These are phyloP conservation scores for Starmerella sp. DNA, from an alignment of 805 yeast genomes.

Conservation along the genomic window DNA sequence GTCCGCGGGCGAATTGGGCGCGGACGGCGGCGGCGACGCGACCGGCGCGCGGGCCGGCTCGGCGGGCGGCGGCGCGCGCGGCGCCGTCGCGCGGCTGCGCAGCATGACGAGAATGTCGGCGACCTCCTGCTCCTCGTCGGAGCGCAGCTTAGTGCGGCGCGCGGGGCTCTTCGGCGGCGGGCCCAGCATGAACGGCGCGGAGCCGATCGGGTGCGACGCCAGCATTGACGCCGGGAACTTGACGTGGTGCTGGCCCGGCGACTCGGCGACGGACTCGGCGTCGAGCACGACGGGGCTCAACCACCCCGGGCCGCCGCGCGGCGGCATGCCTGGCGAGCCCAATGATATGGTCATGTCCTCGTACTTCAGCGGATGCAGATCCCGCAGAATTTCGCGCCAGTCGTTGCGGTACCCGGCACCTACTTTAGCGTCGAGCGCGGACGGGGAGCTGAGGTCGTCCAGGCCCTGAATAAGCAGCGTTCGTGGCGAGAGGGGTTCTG, in stretches of 20 bases:
- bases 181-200: not conserved
- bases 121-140: conserved; percentile 1
- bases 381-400: conserved; percentile 1
- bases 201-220: not conserved
- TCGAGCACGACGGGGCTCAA: not conserved
- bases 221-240: not conserved
- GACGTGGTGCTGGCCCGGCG: not conserved
- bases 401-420: not conserved
- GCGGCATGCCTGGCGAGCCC: not conserved
- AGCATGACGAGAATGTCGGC: conserved; percentile 3
- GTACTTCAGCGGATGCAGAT: not conserved
- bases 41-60: too few species aligned
- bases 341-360: not conserved
- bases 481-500: conserved; percentile 5
- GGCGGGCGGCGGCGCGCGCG: not conserved
- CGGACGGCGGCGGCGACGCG: not conserved
- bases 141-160: not conserved
- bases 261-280: not conserved
- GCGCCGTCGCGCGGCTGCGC: not conserved
- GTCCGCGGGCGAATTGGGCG: not conserved
- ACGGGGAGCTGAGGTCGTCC: not conserved
- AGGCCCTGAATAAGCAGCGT: conserved; percentile 5
- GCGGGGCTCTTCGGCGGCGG: not conserved
- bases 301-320: not conserved
- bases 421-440: not conserved